Percentiles rank a stretch among this genome's conserved stretches.
phyloP scores from a whole-genome alignment of 352 stramenopile genomes.

The Phytophthora megakarya region DNA sequence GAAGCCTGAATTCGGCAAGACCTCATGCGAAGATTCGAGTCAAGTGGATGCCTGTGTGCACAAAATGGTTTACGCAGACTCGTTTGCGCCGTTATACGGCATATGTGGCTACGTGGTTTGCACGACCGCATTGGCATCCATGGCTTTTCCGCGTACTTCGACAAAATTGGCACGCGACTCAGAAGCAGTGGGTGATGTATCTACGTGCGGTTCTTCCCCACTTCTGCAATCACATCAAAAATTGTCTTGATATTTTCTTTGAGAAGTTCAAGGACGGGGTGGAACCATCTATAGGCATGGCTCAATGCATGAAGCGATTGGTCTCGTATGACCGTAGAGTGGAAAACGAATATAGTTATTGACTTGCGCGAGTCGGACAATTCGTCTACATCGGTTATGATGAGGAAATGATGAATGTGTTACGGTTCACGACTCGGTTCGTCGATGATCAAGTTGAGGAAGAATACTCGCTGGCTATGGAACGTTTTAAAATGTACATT shows the following conservation, averaged over 20 bases:
- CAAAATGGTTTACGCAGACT: slow-evolving; percentile 11
- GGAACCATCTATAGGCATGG: slow-evolving; percentile 13
- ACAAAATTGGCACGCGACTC: slow-evolving; percentile 26
- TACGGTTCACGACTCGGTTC: slow-evolving; percentile 31
- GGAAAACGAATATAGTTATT: slow-evolving; percentile 18
- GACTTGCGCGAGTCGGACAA: neutral
- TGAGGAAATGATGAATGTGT: slow-evolving; percentile 27
- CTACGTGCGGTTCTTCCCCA: slow-evolving; percentile 17
- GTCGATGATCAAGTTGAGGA: slow-evolving; percentile 9
- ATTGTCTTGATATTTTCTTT: slow-evolving; percentile 36
- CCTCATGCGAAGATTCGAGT: slow-evolving; percentile 22
- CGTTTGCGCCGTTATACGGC: neutral
- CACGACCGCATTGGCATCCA: neutral
- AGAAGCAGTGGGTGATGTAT: slow-evolving; percentile 29
- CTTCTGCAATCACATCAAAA: slow-evolving; percentile 41
- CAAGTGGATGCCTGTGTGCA: no score
- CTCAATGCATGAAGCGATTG: neutral
- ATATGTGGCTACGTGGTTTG: neutral
- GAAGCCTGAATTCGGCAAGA: no score
- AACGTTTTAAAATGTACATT: no score
- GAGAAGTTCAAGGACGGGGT: slow-evolving; percentile 24
- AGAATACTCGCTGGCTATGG: slow-evolving; percentile 6
- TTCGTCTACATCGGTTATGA: slow-evolving; percentile 22
- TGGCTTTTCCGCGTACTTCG: no score
- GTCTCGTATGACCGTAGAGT: neutral